Percentiles rank a stretch among this genome's conserved stretches.
Evolutionary conservation across 1,139 yeast genomes (phyloP).

Genomic region (Saccharomyces pastorianus): DNA sequence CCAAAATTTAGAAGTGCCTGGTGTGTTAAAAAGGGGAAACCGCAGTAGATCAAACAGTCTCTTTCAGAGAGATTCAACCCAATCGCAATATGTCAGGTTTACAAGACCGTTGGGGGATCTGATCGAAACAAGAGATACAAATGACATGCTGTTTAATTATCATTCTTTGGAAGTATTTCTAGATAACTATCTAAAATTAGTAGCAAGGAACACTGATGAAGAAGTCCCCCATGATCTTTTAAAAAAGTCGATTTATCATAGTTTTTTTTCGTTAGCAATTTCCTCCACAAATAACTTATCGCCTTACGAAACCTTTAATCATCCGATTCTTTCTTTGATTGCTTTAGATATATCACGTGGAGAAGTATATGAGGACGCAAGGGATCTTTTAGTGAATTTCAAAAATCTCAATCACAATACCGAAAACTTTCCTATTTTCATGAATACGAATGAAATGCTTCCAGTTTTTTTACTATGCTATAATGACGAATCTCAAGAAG

Average conservation of each 20-base stretch:
- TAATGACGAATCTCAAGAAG: conserved; percentile 23
- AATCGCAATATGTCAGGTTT: conserved; percentile 37
- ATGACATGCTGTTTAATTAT: conserved; percentile 28
- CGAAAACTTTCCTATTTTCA: conserved; percentile 45
- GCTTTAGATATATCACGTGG: conserved; percentile 38
- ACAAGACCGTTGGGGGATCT: conserved; percentile 40
- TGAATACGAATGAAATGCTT: conserved; percentile 51
- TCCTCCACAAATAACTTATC: conserved; percentile 52
- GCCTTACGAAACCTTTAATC: conserved; percentile 83
- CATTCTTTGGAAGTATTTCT: conserved; percentile 32
- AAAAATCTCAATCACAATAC: conserved; percentile 32
- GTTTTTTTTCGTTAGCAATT: conserved; percentile 52
- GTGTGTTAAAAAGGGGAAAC: not conserved
- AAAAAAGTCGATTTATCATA: conserved; percentile 46
- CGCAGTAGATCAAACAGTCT: conserved; percentile 25
- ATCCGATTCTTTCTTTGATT: conserved; percentile 74
- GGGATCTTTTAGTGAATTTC: conserved; percentile 44
- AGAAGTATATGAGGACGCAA: conserved; percentile 42
- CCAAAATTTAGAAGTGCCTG: conserved; percentile 1
- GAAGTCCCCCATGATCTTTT: conserved; percentile 23
- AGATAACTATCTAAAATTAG: conserved; percentile 27
- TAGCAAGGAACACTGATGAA: conserved; percentile 29
- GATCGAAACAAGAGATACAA: conserved; percentile 20
- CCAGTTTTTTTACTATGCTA: conserved; percentile 35
- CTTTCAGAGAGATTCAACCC: conserved; percentile 27